phyloP scores from a whole-genome alignment of 768 basidiomycete genomes.

The Artomyces pyxidatus region DNA sequence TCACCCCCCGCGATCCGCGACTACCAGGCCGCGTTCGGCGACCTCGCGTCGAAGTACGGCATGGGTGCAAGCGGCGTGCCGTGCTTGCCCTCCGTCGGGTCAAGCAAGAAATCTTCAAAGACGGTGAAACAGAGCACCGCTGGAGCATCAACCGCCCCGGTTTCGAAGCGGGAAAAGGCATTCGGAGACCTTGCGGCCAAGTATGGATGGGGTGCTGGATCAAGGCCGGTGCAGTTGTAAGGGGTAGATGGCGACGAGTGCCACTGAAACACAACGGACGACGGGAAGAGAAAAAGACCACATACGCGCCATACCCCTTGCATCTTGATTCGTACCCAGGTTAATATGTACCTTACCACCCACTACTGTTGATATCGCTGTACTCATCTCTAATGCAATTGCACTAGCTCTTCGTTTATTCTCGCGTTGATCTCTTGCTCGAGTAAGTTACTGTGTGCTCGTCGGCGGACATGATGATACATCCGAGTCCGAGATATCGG shows the following conservation, averaged over 20 bases:
- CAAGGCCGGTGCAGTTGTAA: neutral
- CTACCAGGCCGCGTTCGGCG: conserved; percentile 21
- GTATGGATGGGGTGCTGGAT: neutral
- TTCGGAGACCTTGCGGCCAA: neutral
- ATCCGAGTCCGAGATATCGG: too few relatives aligned
- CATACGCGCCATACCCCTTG: too few relatives aligned
- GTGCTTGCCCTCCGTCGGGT: conserved; percentile 3
- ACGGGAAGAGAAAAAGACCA: neutral
- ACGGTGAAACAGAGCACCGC: neutral
- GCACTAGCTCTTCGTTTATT: neutral
- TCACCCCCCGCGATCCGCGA: conserved; percentile 1
- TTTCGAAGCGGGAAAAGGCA: neutral
- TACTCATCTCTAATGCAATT: too few relatives aligned
- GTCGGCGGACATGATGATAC: too few relatives aligned
- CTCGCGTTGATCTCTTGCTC: too few relatives aligned
- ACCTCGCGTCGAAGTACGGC: conserved; percentile 21
- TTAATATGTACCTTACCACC: neutral
- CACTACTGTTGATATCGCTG: neutral
- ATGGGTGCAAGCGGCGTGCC: conserved; percentile 14
- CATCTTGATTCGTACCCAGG: too few relatives aligned
- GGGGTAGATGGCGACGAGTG: neutral
- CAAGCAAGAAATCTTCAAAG: neutral
- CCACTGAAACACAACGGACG: neutral
- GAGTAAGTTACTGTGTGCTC: neutral
- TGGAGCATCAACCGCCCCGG: neutral